Evolutionary conservation across 2,329 filamentous ascomycete species (phyloP).

Genomic region (Penicillium rolfsii): DNA sequence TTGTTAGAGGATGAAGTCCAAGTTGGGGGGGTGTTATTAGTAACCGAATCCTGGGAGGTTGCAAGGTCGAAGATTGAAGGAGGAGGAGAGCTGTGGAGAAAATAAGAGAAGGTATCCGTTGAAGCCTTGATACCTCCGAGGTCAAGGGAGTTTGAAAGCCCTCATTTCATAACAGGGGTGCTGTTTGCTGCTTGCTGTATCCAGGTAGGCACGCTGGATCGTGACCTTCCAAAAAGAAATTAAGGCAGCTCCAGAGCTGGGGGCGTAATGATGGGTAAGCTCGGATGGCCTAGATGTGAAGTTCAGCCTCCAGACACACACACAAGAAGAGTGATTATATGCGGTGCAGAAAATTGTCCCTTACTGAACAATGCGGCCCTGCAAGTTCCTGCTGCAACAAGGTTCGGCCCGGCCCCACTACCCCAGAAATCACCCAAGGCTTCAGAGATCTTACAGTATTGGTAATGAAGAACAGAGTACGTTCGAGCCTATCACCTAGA

Average conservation of each 20-base stretch:
- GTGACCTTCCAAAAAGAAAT: neutral
- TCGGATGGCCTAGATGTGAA: neutral
- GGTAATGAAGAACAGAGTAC: neutral
- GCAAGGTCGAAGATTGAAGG: neutral
- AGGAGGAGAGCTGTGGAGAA: neutral
- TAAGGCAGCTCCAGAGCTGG: neutral
- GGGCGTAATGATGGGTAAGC: neutral
- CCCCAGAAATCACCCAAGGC: neutral
- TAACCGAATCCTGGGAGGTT: neutral
- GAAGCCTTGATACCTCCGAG: neutral
- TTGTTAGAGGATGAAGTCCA: neutral
- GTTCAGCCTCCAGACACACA: neutral
- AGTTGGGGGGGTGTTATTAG: neutral
- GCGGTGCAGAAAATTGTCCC: neutral
- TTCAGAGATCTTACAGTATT: neutral
- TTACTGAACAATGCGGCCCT: neutral
- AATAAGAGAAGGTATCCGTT: neutral
- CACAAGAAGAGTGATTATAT: neutral
- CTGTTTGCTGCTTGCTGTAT: neutral
- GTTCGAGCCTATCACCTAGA: no score
- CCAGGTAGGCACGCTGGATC: no score
- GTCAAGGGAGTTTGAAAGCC: neutral
- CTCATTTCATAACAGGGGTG: neutral
- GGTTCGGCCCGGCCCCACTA: constrained; percentile 5
- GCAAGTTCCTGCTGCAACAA: neutral